A percentile compares a stretch with the other conserved stretches of the same genome.
phyloP scores from a whole-genome alignment of 2,329 filamentous ascomycete genomes.

The Nemania bipapillata region DNA sequence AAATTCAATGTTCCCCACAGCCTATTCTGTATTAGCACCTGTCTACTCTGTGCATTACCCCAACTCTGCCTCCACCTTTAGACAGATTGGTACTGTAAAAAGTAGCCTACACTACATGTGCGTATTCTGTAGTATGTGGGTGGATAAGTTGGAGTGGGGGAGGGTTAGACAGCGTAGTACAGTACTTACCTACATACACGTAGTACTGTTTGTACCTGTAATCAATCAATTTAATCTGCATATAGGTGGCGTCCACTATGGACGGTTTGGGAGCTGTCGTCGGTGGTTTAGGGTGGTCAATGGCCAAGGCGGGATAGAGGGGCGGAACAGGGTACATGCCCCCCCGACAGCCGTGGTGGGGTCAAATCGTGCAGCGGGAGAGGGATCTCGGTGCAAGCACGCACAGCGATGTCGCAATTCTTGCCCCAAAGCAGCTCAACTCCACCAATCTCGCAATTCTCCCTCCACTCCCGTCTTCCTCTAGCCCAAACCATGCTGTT shows the following conservation, averaged over 20 bases:
- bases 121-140: neutral
- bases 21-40: slow-evolving; percentile 10
- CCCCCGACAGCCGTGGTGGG: slow-evolving; percentile 48
- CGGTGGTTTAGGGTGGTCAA: neutral
- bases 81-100: too few species aligned
- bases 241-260: neutral
- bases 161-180: too few species aligned
- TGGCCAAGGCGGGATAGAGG: neutral
- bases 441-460: slow-evolving; percentile 47
- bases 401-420: slow-evolving; percentile 55
- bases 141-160: neutral
- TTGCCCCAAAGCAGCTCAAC: slow-evolving; percentile 54
- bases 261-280: neutral
- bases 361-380: slow-evolving; percentile 36
- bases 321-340: neutral
- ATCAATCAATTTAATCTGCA: slow-evolving; percentile 1
- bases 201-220: too few species aligned
- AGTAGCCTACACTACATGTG: neutral
- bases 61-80: neutral
- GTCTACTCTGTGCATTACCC: neutral
- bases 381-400: slow-evolving; percentile 46
- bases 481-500: slow-evolving; percentile 43
- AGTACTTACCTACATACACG: neutral
- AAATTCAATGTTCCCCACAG: neutral
- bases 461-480: slow-evolving; percentile 50